Conservation (phyloP, 345 rosid species). For the Hibiscus mutabilis region DNA sequence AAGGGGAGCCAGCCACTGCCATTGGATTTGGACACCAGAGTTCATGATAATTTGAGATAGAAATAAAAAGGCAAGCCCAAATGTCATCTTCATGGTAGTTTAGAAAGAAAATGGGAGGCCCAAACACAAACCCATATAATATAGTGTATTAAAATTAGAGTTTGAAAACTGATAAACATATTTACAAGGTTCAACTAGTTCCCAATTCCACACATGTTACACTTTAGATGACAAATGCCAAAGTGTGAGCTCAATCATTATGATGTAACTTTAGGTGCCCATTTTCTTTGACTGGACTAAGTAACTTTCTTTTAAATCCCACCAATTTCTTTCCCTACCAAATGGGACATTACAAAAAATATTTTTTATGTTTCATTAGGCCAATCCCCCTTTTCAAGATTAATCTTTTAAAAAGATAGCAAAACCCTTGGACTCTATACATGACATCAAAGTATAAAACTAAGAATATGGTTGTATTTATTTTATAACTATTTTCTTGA, state of each 20-base stretch:
- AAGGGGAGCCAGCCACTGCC: no score
- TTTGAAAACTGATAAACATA: background rate
- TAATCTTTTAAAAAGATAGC: background rate
- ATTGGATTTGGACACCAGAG: background rate
- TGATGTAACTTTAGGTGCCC: conserved; percentile 25
- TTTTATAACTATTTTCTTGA: background rate
- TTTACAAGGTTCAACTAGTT: background rate
- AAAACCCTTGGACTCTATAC: background rate
- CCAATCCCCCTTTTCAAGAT: background rate
- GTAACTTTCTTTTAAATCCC: conserved; percentile 11
- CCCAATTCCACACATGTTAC: conserved; percentile 2
- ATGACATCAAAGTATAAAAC: background rate
- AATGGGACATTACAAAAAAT: background rate
- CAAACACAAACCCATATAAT: background rate
- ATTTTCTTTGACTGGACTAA: conserved; percentile 26
- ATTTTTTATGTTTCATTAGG: background rate
- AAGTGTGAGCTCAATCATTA: conserved; percentile 7
- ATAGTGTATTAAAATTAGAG: background rate
- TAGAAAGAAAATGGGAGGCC: no score
- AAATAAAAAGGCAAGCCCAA: background rate
- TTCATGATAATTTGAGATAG: background rate
- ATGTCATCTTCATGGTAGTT: no score
- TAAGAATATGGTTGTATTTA: background rate
- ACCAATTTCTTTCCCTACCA: conserved; percentile 18
- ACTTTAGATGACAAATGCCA: conserved; percentile 4